These are phyloP conservation scores for Macrophomina pseudophaseolina DNA, from an alignment of 2,329 filamentous ascomycete species.

Conservation along the genomic window DNA sequence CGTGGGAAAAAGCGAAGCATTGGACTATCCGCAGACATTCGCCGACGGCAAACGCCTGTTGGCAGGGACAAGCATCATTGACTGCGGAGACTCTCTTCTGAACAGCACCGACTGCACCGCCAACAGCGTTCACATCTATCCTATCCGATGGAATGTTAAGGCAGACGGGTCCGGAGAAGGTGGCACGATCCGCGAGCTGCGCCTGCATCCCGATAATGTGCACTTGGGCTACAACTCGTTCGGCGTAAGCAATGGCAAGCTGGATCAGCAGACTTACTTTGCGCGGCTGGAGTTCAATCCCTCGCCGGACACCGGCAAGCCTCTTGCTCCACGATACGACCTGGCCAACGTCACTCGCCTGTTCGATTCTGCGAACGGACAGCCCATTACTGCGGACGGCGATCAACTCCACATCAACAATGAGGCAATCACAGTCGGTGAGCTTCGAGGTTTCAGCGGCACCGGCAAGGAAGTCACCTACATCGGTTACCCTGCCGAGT, in stretches of 20 bases:
- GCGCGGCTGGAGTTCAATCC: slow-evolving; percentile 50
- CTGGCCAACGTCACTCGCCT: slow-evolving; percentile 48
- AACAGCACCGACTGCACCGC: slow-evolving; percentile 44
- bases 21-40: slow-evolving; percentile 54
- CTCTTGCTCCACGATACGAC: slow-evolving; percentile 45
- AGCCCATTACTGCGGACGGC: slow-evolving; percentile 35
- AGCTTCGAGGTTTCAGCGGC: slow-evolving; percentile 54
- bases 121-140: slow-evolving; percentile 47
- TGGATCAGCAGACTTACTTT: slow-evolving; percentile 42
- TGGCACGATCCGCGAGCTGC: slow-evolving; percentile 49
- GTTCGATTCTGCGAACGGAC: slow-evolving; percentile 31
- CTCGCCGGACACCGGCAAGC: slow-evolving; percentile 37
- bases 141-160: slow-evolving; percentile 46
- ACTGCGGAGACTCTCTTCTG: slow-evolving; percentile 44
- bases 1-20: slow-evolving; percentile 29
- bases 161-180: slow-evolving; percentile 41
- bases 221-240: slow-evolving; percentile 53
- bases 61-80: slow-evolving; percentile 39
- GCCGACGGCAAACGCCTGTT: slow-evolving; percentile 46
- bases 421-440: slow-evolving; percentile 46
- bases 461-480: slow-evolving; percentile 50
- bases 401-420: slow-evolving; percentile 38
- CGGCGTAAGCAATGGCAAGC: slow-evolving; percentile 31
- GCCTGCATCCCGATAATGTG: slow-evolving; percentile 52
- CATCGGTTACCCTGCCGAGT: slow-evolving; percentile 48